A percentile compares a stretch with the other conserved stretches of the same genome.
Conservation (phyloP, 1,284 basidiomycete genomes). For the Pyrrhoderma noxium region DNA sequence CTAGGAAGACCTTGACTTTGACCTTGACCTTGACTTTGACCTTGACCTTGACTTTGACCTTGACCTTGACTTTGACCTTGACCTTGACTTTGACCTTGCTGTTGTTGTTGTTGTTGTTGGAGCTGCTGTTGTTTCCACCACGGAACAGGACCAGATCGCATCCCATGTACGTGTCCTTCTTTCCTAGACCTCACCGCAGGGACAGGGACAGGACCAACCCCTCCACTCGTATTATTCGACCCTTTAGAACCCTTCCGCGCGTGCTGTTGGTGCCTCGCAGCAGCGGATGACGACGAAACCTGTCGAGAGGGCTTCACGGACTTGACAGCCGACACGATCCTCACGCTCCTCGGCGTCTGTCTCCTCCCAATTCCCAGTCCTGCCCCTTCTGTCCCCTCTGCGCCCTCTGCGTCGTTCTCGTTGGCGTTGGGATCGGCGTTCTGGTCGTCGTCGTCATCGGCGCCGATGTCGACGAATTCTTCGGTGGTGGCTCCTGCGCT, state of each 20-base stretch:
- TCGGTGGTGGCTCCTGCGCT: constrained; percentile 25
- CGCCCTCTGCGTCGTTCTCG: constrained; percentile 1
- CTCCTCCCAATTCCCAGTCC: constrained; percentile 42
- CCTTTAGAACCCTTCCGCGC: too few relatives aligned
- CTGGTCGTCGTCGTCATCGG: background rate
- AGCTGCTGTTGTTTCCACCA: constrained; percentile 9
- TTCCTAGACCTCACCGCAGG: constrained; percentile 7
- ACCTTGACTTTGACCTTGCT: too few relatives aligned
- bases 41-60: too few relatives aligned
- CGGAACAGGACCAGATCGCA: constrained; percentile 10
- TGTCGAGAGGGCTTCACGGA: too few relatives aligned
- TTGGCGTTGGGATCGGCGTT: background rate
- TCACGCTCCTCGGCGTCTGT: constrained; percentile 68
- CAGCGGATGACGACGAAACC: too few relatives aligned
- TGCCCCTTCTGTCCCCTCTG: constrained; percentile 10
- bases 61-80: too few relatives aligned
- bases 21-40: too few relatives aligned
- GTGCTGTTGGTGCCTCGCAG: too few relatives aligned
- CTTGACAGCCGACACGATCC: constrained; percentile 48
- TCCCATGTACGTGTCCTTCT: constrained; percentile 11
- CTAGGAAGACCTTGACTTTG: too few relatives aligned
- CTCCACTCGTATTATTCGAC: too few relatives aligned
- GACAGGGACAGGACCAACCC: too few relatives aligned
- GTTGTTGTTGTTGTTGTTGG: too few relatives aligned
- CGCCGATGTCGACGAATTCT: constrained; percentile 30